Conservation (phyloP, 768 basidiomycete species). For the Boletus tylopilopsis region DNA sequence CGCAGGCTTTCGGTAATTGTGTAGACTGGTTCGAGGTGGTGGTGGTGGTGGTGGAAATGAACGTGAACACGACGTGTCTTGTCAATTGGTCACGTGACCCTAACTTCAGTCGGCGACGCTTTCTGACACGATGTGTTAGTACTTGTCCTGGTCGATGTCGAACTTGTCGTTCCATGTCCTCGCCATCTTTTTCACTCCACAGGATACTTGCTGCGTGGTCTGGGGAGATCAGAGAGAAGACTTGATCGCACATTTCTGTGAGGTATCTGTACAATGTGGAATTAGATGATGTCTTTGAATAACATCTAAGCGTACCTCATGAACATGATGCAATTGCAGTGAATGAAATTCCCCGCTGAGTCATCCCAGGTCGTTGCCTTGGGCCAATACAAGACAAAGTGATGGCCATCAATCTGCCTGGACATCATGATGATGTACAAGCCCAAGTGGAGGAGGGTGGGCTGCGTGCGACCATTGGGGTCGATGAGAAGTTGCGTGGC, state of each 20-base stretch:
- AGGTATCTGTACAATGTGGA: slow-evolving; percentile 39
- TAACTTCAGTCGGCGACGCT: slow-evolving; percentile 43
- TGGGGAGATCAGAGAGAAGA: slow-evolving; percentile 46
- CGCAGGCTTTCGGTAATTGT: too few relatives aligned
- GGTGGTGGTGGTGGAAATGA: too few relatives aligned
- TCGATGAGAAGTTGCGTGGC: slow-evolving; percentile 14
- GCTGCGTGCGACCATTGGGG: slow-evolving; percentile 6
- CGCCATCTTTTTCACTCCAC: slow-evolving; percentile 37
- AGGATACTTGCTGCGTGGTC: slow-evolving; percentile 43
- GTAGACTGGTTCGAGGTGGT: too few relatives aligned
- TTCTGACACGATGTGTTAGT: slow-evolving; percentile 52
- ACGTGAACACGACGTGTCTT: too few relatives aligned
- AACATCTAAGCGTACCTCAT: too few relatives aligned
- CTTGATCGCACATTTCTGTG: slow-evolving; percentile 58
- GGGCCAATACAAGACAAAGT: slow-evolving; percentile 50
- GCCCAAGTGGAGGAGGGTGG: slow-evolving; percentile 20
- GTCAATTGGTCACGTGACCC: too few relatives aligned
- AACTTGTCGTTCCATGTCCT: slow-evolving; percentile 20
- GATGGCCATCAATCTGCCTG: neutral
- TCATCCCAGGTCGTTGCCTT: slow-evolving; percentile 63
- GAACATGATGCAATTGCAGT: slow-evolving; percentile 53
- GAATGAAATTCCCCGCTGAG: slow-evolving; percentile 38
- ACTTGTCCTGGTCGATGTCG: slow-evolving; percentile 35
- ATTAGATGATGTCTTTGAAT: neutral
- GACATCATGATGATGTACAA: slow-evolving; percentile 16